phyloP scores from a whole-genome alignment of 2,329 filamentous ascomycete genomes.

The Penicillium sp. region DNA sequence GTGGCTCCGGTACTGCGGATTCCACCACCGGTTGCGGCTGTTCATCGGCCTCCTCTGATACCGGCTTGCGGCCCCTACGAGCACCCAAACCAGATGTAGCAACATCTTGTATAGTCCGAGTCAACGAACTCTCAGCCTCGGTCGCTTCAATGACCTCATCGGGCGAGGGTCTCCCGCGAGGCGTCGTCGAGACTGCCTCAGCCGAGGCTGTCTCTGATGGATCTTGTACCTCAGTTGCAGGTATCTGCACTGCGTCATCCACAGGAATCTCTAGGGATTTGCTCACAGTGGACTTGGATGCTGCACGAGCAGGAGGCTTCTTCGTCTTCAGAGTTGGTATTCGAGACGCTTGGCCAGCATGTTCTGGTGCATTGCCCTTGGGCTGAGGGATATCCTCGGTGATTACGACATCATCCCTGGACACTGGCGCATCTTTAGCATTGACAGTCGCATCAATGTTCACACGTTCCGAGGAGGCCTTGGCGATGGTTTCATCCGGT shows the following conservation, averaged over 20 bases:
- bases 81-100: neutral
- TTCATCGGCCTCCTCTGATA: conserved; percentile 11
- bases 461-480: neutral
- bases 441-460: neutral
- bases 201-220: neutral
- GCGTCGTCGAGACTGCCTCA: neutral
- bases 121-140: neutral
- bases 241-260: neutral
- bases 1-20: conserved; percentile 9
- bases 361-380: neutral
- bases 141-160: neutral
- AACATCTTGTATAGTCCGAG: neutral
- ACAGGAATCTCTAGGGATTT: neutral
- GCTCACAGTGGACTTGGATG: neutral
- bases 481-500: neutral
- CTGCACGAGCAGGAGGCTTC: neutral
- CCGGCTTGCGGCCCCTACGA: conserved; percentile 8
- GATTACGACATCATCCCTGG: neutral
- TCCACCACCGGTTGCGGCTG: conserved; percentile 3
- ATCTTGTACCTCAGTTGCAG: neutral
- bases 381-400: neutral
- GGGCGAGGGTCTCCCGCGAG: conserved; percentile 7
- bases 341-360: neutral
- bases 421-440: neutral
- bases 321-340: neutral